Evolutionary conservation across 805 yeast genomes (phyloP), one percentile per base, ranked within the genome.

Genomic region (Yamadazyma laniorum): DNA sequence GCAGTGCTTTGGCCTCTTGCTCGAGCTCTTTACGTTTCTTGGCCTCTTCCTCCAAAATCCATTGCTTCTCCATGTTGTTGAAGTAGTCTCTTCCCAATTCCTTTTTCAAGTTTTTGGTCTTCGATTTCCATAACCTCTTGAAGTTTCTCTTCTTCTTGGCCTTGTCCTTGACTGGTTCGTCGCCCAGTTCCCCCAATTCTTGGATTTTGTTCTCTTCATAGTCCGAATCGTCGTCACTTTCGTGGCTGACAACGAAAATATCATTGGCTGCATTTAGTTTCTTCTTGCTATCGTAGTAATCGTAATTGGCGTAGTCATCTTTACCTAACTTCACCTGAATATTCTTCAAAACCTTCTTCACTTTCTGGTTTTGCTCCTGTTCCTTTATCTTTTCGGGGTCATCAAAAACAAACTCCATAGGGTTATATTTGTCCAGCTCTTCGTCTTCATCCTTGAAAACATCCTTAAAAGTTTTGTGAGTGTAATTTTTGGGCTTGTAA

Each of bases 341-440:
- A 26, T 45, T 52, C 40, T 55, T 58, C 26, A 64, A 49, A 2
- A 63, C 63, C 16, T 50, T 58, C 19, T 53, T 47, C 15, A 63
- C 35, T 30, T 50, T 55, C 7, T 49, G 55, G 16, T 47, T 52
- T 31, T 55, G 49, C 11, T 52, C 54, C 15, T 46, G 49, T 18
- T 48, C 52, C 39, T 32, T 40, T 11, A 41, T n/a, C 32, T 44
- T 48, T 16, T 45, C 55, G 0, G 55, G 49, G 17, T 53, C 59
- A 25, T 61, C 59, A 44, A 69, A 69, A 5, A 69, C 73, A 27
- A 53, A 48, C 37, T 66, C 71, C 45, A 62, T 61, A 2, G 74
- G 74, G 39, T 64, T 67, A 34, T 61, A 60, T 29, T 50, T 52
- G 25, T 51, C 58, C 25, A 46, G 43, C 14, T 49, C 51, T 34